Conservation (phyloP, 768 basidiomycete species). For the Boletus sensibilis region DNA sequence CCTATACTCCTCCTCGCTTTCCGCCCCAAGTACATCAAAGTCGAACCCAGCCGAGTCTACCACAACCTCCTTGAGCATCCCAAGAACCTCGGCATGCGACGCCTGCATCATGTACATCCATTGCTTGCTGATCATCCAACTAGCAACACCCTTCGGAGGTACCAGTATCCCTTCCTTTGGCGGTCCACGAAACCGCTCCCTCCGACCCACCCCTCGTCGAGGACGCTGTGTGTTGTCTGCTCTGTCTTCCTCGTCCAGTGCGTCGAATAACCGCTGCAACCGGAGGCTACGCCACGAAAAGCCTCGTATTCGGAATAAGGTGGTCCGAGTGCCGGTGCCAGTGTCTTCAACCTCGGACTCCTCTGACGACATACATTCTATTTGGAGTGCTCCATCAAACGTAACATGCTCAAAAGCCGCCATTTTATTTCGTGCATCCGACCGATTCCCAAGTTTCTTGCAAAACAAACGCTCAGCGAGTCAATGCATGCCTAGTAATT, state of each 20-base stretch:
- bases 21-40: constrained; percentile 54
- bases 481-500: no score
- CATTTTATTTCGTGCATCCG: constrained; percentile 55
- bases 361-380: constrained; percentile 81
- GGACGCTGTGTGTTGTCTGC: constrained; percentile 46
- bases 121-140: constrained; percentile 75
- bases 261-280: constrained; percentile 56
- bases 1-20: constrained; percentile 42
- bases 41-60: constrained; percentile 47
- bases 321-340: constrained; percentile 29
- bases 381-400: constrained; percentile 68
- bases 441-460: constrained; percentile 69
- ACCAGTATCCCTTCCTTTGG: constrained; percentile 55
- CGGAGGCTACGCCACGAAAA: constrained; percentile 68
- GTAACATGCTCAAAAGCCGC: constrained; percentile 55
- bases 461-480: not conserved
- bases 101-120: constrained; percentile 50
- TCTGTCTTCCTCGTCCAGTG: constrained; percentile 58
- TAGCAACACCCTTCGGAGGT: constrained; percentile 62
- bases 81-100: constrained; percentile 48
- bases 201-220: constrained; percentile 57
- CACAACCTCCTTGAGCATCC: constrained; percentile 43
- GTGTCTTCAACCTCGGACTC: constrained; percentile 60
- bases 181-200: constrained; percentile 52
- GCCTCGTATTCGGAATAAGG: constrained; percentile 53